phyloP scores from a whole-genome alignment of 2,329 filamentous ascomycete genomes.

The Monosporascus sp. region DNA sequence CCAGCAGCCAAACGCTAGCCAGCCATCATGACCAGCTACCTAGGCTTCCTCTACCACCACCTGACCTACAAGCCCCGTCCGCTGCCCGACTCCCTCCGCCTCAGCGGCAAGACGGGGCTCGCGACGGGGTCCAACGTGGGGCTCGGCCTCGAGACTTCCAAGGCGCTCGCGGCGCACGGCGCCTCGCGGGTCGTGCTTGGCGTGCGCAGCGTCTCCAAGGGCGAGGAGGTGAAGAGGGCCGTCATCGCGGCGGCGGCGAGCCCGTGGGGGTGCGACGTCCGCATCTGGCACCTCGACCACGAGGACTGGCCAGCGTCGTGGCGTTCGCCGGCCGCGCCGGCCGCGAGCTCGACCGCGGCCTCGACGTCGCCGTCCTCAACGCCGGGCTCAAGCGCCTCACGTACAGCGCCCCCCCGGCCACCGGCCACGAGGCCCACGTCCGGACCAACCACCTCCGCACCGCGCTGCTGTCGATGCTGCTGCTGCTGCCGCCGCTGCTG shows the following conservation, averaged over 20 bases:
- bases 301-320: slow-evolving; percentile 10
- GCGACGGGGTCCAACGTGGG: slow-evolving; percentile 5
- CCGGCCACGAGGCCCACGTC: slow-evolving; percentile 6
- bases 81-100: neutral
- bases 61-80: slow-evolving; percentile 2
- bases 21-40: neutral
- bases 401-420: neutral
- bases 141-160: slow-evolving; percentile 4
- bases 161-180: slow-evolving; percentile 3
- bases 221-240: neutral
- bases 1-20: too few species aligned
- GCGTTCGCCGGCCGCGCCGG: slow-evolving; percentile 6
- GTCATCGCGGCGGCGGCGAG: neutral
- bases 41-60: neutral
- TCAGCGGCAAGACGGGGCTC: slow-evolving; percentile 2
- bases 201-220: slow-evolving; percentile 1
- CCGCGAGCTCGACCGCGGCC: slow-evolving; percentile 1
- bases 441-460: slow-evolving; percentile 13
- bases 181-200: slow-evolving; percentile 3
- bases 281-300: slow-evolving; percentile 12
- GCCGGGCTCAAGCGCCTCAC: slow-evolving; percentile 9
- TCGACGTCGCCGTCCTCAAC: slow-evolving; percentile 12
- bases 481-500: slow-evolving; percentile 10
- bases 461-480: slow-evolving; percentile 10
- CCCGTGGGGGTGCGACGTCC: slow-evolving; percentile 1